Conservation (phyloP, 1,139 yeast genomes). For the Suhomyces coccinellae region DNA sequence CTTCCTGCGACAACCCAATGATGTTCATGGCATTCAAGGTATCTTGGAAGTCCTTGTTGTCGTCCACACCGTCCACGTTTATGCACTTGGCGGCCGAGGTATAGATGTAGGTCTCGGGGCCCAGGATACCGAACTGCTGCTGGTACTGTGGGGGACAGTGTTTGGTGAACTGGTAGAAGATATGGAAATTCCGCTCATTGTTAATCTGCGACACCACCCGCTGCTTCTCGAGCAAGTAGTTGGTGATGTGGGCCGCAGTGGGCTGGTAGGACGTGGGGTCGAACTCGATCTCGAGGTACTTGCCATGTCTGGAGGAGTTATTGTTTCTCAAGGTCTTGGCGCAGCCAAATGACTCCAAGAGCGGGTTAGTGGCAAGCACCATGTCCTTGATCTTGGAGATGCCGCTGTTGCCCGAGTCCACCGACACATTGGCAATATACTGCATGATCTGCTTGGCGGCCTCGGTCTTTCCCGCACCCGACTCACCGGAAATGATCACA, state of each 20-base stretch:
- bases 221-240: constrained; percentile 90
- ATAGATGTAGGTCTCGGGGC: constrained; percentile 88
- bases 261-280: constrained; percentile 76
- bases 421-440: constrained; percentile 83
- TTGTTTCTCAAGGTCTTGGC: constrained; percentile 96
- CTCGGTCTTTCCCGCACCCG: constrained; percentile 99
- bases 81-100: constrained; percentile 88
- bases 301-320: constrained; percentile 97
- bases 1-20: constrained; percentile 77
- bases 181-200: constrained; percentile 94
- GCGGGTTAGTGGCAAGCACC: constrained; percentile 97
- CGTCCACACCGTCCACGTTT: constrained; percentile 84
- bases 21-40: constrained; percentile 84
- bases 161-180: constrained; percentile 93
- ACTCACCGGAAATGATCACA: constrained; percentile 97
- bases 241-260: constrained; percentile 92
- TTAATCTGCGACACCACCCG: constrained; percentile 92
- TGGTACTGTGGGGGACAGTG: constrained; percentile 85
- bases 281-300: constrained; percentile 89
- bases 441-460: constrained; percentile 99
- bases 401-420: constrained; percentile 31
- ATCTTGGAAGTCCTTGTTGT: constrained; percentile 71
- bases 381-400: constrained; percentile 91
- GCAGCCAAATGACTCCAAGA: constrained; percentile 96
- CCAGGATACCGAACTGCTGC: constrained; percentile 82